Conservation (phyloP, 495 filamentous ascomycete genomes). For the Oleoguttula mirabilis region DNA sequence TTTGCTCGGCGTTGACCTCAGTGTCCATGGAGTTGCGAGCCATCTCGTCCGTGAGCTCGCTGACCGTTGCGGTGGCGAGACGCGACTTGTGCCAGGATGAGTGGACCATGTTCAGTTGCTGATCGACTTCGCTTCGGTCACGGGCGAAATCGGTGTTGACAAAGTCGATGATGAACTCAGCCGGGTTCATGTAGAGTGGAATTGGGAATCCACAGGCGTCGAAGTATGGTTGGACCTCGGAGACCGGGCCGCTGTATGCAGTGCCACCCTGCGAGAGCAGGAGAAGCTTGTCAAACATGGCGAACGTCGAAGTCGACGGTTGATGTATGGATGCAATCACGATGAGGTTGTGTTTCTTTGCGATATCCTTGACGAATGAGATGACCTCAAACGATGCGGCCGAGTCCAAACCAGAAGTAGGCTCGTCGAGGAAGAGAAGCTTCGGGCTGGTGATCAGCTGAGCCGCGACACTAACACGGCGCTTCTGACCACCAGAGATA, state of each 20-base stretch:
- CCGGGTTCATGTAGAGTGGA: constrained; percentile 59
- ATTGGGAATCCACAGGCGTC: constrained; percentile 43
- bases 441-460: constrained; percentile 68
- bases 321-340: constrained; percentile 75
- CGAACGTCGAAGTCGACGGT: constrained; percentile 62
- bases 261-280: constrained; percentile 56
- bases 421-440: constrained; percentile 72
- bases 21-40: constrained; percentile 22
- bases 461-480: constrained; percentile 62
- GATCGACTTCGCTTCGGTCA: constrained; percentile 32
- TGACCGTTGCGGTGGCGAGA: constrained; percentile 15
- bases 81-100: constrained; percentile 32
- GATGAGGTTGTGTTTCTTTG: constrained; percentile 54
- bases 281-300: constrained; percentile 65
- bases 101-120: constrained; percentile 34
- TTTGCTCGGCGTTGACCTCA: constrained; percentile 15
- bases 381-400: constrained; percentile 57
- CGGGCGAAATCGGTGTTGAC: constrained; percentile 61
- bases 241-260: constrained; percentile 55
- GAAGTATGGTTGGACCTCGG: constrained; percentile 45
- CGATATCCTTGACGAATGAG: constrained; percentile 49
- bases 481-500: constrained; percentile 69
- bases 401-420: constrained; percentile 68
- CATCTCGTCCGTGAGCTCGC: constrained; percentile 23
- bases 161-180: constrained; percentile 63